Base-by-base conservation (phyloP, 192 early-diverging fungal genomes). In the Rhizophlyctis rosea region DNA sequence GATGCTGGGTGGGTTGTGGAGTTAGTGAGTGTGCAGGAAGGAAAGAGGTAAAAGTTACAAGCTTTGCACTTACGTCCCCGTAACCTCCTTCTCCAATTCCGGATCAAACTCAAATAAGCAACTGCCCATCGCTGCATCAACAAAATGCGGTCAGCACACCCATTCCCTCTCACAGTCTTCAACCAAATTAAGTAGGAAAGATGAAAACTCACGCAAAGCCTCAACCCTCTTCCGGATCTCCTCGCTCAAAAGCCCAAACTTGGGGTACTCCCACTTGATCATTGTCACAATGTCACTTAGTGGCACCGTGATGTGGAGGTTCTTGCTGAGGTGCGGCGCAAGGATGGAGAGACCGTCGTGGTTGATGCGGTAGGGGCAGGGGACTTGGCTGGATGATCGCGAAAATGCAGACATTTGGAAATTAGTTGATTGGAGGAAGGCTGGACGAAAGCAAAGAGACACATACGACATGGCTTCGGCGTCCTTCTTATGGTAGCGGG, bases 101-200 rank as follows among this genome's bases (percentile, higher is more conserved):
- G 81, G 80, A 50, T 73, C 57, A 52, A 73, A 83, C 57, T 60
- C 54, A 14, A 82, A 16, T 27, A 83, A 25, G 57, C 71, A 80
- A 48, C 76, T 74, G 1, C 81, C 79, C 24, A 50, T 30, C 32
- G 44, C 76, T 53, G 39, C 57, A 56, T 57, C 25, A 54, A n/a
- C n/a, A n/a, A n/a, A n/a, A n/a, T n/a, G n/a, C n/a, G n/a, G n/a
- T n/a, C n/a, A n/a, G n/a, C n/a, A n/a, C n/a, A n/a, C n/a, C n/a
- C n/a, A n/a, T n/a, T n/a, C n/a, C n/a, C n/a, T n/a, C n/a, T n/a
- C n/a, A n/a, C n/a, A n/a, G n/a, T n/a, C n/a, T n/a, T n/a, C n/a
- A n/a, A n/a, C n/a, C n/a, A n/a, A n/a, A n/a, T n/a, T n/a, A n/a
- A 44, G 39, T 18, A 18, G 18, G 39, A 44, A 7, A 7, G 9